Base-by-base conservation (phyloP, 495 filamentous ascomycete species). In the Physcia stellaris region DNA sequence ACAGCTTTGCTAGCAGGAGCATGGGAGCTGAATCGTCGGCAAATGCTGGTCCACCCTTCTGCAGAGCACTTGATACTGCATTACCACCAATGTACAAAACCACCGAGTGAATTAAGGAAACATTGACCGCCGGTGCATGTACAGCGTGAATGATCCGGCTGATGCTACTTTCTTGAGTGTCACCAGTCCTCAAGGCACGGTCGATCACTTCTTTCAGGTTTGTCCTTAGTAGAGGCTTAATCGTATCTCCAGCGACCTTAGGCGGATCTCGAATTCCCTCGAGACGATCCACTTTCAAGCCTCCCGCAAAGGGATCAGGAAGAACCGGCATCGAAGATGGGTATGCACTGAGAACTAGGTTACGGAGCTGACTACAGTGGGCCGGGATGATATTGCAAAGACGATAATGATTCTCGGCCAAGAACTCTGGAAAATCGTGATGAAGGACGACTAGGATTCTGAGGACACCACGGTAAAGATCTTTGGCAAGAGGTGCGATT, bases 351-450 rank as follows among this genome's bases (percentile, higher is more conserved):
- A 95, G 71, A 31, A 96, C 73, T 24, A 95, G 64, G 56, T 94
- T 96, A 46, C 83, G 78, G 40, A 96, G 70, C 56, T 99, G 90
- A 19, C 77, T 76, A 51, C 81, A 88, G 49, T 92, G 83, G 17
- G 72, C 68, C 1, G 92, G 86, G 35, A 96, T 83, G 47, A 74
- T 75, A 53, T 85, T 80, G 67, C 82, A 86, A 31, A 99, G 73
- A 40, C 78, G 74, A 45, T 80, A 77, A 47, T 93, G 82, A 53
- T 90, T 82, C 47, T 88, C 82, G 20, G 80, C 79, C 29, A 96
- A 66, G 55, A 94, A 96, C 39, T 93, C 86, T 0, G 86, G 83
- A 58, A 83, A 95, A 54, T 99, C 90, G 46, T 96, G 90, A 40
- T 92, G 80, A 33, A 99, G 64, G 24, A 95, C 70, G 15, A 90